Percentiles rank a stretch among this genome's conserved stretches.
Evolutionary conservation across 106 monocot species (phyloP).

Genomic region (Alisma plantagoaquatica): DNA sequence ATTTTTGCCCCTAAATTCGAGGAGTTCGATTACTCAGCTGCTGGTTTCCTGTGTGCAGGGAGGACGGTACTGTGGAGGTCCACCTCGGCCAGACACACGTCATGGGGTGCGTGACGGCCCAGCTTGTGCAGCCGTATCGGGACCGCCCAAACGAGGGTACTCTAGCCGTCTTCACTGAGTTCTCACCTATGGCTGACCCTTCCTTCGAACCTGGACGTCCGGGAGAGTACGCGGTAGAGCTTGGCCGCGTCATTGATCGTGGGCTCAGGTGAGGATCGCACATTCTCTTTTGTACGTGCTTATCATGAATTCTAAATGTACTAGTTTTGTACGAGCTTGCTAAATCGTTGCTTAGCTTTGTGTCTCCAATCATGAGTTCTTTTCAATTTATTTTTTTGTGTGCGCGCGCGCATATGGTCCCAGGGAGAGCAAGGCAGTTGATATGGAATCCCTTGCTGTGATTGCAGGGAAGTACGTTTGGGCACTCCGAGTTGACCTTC

Average conservation of each 20-base stretch:
- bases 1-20: no score
- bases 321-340: no score
- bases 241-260: constrained; percentile 85
- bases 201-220: constrained; percentile 84
- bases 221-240: constrained; percentile 75
- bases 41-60: constrained; percentile 28
- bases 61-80: constrained; percentile 82
- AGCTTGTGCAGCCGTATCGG: constrained; percentile 82
- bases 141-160: constrained; percentile 89
- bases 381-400: no score
- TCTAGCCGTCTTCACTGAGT: constrained; percentile 67
- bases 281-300: constrained; percentile 3
- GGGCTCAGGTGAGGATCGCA: constrained; percentile 54
- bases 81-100: constrained; percentile 93
- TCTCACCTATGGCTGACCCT: constrained; percentile 98
- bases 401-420: no score
- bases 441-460: constrained; percentile 94
- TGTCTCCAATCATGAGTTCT: no score
- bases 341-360: no score
- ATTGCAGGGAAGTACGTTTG: constrained; percentile 93
- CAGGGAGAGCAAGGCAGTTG: constrained; percentile 97
- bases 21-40: no score
- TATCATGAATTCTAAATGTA: neutral
- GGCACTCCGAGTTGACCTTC: constrained; percentile 87
- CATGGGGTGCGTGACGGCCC: constrained; percentile 65